Evolutionary conservation across 169 alveolate species (phyloP).

Genomic region (Plasmodium sp.): DNA sequence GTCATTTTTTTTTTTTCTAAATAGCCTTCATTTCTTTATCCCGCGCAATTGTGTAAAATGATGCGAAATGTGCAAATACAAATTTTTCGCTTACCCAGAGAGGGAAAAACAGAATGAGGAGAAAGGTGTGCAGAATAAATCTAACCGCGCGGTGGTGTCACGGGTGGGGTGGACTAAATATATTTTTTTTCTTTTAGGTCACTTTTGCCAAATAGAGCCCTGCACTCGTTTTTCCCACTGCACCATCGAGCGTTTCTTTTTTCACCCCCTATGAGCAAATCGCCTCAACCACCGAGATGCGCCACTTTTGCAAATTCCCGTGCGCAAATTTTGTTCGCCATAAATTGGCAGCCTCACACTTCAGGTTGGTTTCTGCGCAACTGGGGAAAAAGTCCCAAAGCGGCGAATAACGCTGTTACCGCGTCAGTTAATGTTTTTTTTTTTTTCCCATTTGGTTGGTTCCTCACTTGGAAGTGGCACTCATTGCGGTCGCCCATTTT

Average conservation of each 20-base stretch:
- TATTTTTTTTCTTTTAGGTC: not conserved
- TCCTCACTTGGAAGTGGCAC: not conserved
- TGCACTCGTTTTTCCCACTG: not conserved
- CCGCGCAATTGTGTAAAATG: not conserved
- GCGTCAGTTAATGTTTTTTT: not conserved
- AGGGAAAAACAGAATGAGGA: not conserved
- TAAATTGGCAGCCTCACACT: not conserved
- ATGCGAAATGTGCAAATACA: not conserved
- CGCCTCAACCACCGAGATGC: not conserved
- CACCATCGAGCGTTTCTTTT: not conserved
- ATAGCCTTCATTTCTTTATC: not conserved
- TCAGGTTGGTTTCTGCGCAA: not conserved
- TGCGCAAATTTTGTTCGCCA: not conserved
- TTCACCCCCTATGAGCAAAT: not conserved
- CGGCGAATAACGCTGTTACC: not conserved
- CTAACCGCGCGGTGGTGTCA: not conserved
- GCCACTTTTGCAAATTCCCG: not conserved
- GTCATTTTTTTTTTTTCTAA: not conserved
- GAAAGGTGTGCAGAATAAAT: not conserved
- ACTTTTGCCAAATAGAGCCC: not conserved
- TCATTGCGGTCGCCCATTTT: not conserved
- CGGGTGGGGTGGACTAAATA: not conserved
- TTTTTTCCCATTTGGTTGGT: not conserved
- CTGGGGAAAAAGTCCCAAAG: not conserved
- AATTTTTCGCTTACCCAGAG: not conserved